Conservation (phyloP, 768 basidiomycete genomes). For the Mycena belliarum region DNA sequence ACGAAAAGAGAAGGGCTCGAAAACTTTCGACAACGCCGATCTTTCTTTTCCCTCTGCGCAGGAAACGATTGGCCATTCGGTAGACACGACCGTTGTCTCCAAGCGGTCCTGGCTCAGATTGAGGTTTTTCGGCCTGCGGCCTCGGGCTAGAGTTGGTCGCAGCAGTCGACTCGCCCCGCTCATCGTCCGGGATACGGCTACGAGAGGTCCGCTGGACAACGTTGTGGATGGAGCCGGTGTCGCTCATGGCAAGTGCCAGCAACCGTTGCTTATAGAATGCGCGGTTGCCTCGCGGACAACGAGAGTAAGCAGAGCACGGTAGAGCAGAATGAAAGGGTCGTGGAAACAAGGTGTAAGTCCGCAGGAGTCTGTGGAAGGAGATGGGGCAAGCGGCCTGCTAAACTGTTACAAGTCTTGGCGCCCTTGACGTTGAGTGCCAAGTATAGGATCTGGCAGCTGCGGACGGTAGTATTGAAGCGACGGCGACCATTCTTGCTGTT, state of each 20-base stretch:
- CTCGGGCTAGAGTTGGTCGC: background rate
- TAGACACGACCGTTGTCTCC: constrained; percentile 10
- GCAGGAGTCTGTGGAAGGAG: no score
- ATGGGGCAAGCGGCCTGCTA: no score
- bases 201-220: constrained; percentile 12
- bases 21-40: constrained; percentile 47
- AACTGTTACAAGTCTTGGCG: no score
- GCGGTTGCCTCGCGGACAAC: no score
- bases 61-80: constrained; percentile 37
- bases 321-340: no score
- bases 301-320: no score
- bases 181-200: constrained; percentile 17
- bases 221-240: background rate
- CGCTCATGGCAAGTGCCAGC: constrained; percentile 1
- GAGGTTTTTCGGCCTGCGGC: background rate
- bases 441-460: no score
- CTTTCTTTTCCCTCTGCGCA: constrained; percentile 45
- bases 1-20: constrained; percentile 48
- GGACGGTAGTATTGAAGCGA: no score
- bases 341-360: no score
- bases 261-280: no score
- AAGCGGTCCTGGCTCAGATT: background rate
- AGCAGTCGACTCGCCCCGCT: constrained; percentile 1
- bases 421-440: no score
- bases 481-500: no score